phyloP scores from a whole-genome alignment of 2,329 filamentous ascomycete genomes.

The Fusarium albosuccineum region DNA sequence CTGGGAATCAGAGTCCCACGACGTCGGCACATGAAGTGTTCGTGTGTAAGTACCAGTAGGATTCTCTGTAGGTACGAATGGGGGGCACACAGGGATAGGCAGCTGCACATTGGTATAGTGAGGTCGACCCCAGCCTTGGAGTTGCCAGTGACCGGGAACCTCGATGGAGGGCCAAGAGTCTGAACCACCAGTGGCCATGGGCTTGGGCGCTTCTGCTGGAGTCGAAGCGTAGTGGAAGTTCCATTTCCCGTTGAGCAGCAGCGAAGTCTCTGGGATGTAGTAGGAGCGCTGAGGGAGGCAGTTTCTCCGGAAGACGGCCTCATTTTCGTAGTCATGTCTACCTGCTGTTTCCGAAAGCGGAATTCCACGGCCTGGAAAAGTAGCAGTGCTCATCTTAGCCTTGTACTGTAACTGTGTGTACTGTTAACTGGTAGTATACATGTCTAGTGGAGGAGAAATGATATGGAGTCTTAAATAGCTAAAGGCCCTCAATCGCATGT shows the following conservation, averaged over 20 bases:
- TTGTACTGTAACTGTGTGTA: too few species aligned
- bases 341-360: background rate
- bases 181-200: background rate
- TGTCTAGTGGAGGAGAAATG: too few species aligned
- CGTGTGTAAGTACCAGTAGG: background rate
- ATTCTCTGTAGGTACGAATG: background rate
- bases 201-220: background rate
- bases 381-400: too few species aligned
- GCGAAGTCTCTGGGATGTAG: background rate
- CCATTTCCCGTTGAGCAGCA: background rate
- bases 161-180: background rate
- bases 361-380: background rate
- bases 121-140: background rate
- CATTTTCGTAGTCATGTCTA: background rate
- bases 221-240: constrained; percentile 1
- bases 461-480: too few species aligned
- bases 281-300: background rate
- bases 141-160: background rate
- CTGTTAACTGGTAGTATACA: too few species aligned
- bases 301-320: background rate
- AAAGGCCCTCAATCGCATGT: too few species aligned
- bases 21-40: background rate
- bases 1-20: background rate
- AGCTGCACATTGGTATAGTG: constrained; percentile 4
- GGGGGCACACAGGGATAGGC: background rate